Evolutionary conservation across 2,329 filamentous ascomycete species (phyloP), one percentile per base, ranked within the genome.

Genomic region (Emergomyces orientalis): DNA sequence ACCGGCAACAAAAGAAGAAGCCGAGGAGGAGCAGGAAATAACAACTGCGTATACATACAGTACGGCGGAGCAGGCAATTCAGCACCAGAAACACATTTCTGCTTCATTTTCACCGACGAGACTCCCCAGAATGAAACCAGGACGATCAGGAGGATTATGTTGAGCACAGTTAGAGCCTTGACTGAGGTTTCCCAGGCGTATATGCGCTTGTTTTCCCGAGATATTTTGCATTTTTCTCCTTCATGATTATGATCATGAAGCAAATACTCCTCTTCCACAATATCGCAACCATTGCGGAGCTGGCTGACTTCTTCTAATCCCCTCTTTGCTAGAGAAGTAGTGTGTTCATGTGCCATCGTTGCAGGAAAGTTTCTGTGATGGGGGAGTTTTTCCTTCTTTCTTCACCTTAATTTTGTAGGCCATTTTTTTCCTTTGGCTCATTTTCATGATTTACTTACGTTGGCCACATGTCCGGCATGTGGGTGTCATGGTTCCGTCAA

Each of bases 51-150:
- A 45, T 41, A 52, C 43, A 60, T 49, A 49, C 63, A 63, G 43
- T 51, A 63, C 27, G 61, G 63, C 25, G 61, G 61, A 1, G 27
- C 34, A 27, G 61, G 58, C 32, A 41, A 6, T 34, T 49, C 58
- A 55, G 14, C 14, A 13, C 41, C 43, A 55, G 14, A 9, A 22
- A 41, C 49, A 54, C 45, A 54, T 49, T 5, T 37, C 2, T 27
- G 43, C 45, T n/a, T 22, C 30, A 34, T 65, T 7, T 41, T 54
- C 39, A 22, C 51, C 19, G 30, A 61, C 30, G 45, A 54, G n/a
- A 51, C 56, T 6, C 13, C 52, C 61, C n/a, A 43, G 8, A 39
- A 9, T 22, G 41, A 43, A 9, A 59, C 9, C n/a, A 65, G 32
- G 19, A 56, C 32, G 39, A 61, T 32, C 11, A 52, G 34, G 25